phyloP scores from a whole-genome alignment of 2,329 filamentous ascomycete species.

The Diaporthe destruens region DNA sequence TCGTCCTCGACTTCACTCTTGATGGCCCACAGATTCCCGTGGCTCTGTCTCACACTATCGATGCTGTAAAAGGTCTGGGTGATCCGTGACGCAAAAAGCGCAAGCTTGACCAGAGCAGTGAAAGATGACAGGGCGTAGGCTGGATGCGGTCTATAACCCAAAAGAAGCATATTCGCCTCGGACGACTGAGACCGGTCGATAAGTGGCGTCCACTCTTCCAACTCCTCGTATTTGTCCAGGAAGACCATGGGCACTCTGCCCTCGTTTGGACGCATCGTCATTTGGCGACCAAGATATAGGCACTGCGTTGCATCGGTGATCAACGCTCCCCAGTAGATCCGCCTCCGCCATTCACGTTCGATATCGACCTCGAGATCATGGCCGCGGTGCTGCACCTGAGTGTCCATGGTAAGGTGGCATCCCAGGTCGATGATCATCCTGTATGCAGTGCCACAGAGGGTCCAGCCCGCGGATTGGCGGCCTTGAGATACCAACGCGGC shows the following conservation, averaged over 20 bases:
- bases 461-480: constrained; percentile 1
- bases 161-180: not conserved
- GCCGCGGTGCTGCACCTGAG: not conserved
- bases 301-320: constrained; percentile 20
- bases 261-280: constrained; percentile 5
- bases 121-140: constrained; percentile 2
- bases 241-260: not conserved
- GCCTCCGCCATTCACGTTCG: not conserved
- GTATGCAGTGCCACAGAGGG: constrained; percentile 1
- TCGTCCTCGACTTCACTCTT: constrained; percentile 4
- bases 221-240: constrained; percentile 3
- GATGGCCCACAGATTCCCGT: not conserved
- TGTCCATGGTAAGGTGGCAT: not conserved
- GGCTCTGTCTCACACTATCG: not conserved
- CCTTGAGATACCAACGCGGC: constrained; percentile 5
- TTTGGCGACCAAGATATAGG: not conserved
- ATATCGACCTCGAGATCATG: not conserved
- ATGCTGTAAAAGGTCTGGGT: constrained; percentile 10
- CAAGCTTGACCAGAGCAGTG: not conserved
- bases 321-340: not conserved
- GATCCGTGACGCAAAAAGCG: not conserved
- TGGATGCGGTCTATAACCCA: not conserved
- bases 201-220: constrained; percentile 3
- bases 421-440: constrained; percentile 13
- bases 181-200: not conserved